Evolutionary conservation across 345 rosid species (phyloP).

Genomic region (Ricinus communis): DNA sequence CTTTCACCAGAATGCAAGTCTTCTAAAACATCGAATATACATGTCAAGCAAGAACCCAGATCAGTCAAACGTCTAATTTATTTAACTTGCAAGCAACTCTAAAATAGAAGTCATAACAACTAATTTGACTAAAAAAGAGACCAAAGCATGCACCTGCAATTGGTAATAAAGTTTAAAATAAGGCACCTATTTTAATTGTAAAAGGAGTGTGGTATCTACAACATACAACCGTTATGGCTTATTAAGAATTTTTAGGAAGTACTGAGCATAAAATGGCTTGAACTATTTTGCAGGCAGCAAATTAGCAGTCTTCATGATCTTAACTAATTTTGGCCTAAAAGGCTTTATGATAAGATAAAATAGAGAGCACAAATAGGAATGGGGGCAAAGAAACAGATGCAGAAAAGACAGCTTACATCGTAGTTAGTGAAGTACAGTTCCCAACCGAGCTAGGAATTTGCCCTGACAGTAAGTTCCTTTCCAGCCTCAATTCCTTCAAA

Average conservation of each 20-base stretch:
- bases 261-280: neutral
- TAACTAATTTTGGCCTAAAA: neutral
- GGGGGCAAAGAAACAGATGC: neutral
- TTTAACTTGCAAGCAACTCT: neutral
- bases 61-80: neutral
- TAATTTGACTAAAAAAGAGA: neutral
- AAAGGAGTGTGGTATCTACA: neutral
- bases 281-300: neutral
- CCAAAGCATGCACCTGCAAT: neutral
- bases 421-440: slow-evolving; percentile 52
- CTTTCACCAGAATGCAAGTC: neutral
- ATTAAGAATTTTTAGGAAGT: too few species aligned
- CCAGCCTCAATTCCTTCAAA: slow-evolving; percentile 66
- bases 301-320: neutral
- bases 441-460: slow-evolving; percentile 63
- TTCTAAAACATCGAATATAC: neutral
- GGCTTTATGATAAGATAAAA: neutral
- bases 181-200: too few species aligned
- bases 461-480: slow-evolving; percentile 55
- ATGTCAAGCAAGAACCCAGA: neutral
- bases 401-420: slow-evolving; percentile 57
- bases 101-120: neutral
- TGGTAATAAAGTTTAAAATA: neutral
- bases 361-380: slow-evolving; percentile 16
- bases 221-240: neutral